A percentile compares a stretch with the other conserved stretches of the same genome.
Evolutionary conservation across 129 eudicot species (phyloP).

Genomic region (Solidago caesia): DNA sequence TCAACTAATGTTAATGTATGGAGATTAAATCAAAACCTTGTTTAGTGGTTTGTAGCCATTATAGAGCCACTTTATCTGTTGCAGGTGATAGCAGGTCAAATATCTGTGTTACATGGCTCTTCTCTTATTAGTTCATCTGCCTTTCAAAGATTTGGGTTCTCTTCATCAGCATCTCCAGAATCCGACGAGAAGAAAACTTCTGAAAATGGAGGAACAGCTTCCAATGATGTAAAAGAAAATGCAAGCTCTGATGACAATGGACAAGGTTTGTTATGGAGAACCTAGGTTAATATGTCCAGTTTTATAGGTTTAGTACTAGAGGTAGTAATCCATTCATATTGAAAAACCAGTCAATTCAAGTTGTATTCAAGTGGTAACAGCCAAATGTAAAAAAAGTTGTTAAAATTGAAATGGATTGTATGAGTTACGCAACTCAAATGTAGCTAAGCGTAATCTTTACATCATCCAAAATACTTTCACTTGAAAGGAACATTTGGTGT

Average conservation of each 20-base stretch:
- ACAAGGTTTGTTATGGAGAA: slow-evolving; percentile 40
- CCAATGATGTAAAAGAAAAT: slow-evolving; percentile 32
- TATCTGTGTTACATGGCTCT: slow-evolving; percentile 41
- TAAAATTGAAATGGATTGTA: not conserved
- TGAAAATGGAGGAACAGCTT: slow-evolving; percentile 30
- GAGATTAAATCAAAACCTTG: not conserved
- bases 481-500: not conserved
- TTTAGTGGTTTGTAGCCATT: slow-evolving; percentile 6
- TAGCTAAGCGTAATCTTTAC: not conserved
- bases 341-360: not conserved
- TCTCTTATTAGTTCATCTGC: slow-evolving; percentile 25
- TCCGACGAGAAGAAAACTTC: slow-evolving; percentile 46
- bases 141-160: slow-evolving; percentile 54
- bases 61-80: slow-evolving; percentile 11
- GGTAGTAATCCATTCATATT: not conserved
- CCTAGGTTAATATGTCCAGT: slow-evolving; percentile 2
- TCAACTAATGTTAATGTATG: not conserved
- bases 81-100: slow-evolving; percentile 46
- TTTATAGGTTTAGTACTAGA: slow-evolving; percentile 5
- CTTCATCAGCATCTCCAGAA: slow-evolving; percentile 71
- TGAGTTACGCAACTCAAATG: not conserved
- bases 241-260: slow-evolving; percentile 33
- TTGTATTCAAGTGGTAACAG: not conserved
- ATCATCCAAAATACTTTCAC: not conserved
- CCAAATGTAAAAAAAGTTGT: not conserved